Conservation (phyloP, 768 basidiomycete genomes). For the Gloeopeniophorella convolvens region DNA sequence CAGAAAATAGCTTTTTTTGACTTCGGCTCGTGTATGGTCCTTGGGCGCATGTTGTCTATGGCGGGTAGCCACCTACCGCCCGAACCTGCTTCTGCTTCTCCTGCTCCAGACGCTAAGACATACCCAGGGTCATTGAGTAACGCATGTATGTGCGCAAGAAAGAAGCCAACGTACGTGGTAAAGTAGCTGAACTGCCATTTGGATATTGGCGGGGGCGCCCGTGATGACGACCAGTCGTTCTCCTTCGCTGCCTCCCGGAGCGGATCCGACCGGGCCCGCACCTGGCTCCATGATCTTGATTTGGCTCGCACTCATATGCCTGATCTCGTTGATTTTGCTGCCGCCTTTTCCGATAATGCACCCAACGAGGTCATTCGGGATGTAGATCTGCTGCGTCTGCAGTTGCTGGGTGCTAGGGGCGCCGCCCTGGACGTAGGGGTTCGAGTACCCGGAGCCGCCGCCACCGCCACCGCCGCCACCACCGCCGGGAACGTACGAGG, state of each 20-base stretch:
- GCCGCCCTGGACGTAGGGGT: slow-evolving; percentile 31
- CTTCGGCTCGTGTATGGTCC: slow-evolving; percentile 16
- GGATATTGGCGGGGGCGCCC: slow-evolving; percentile 90
- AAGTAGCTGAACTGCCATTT: slow-evolving; percentile 90
- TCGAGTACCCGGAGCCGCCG: slow-evolving; percentile 58
- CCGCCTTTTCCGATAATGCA: slow-evolving; percentile 98
- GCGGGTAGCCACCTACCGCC: slow-evolving; percentile 22
- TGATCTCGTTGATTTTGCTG: slow-evolving; percentile 97
- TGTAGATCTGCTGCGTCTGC: slow-evolving; percentile 97
- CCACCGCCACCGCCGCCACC: too few relatives aligned
- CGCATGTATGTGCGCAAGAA: not conserved
- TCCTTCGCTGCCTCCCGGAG: slow-evolving; percentile 71
- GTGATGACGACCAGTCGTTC: slow-evolving; percentile 95
- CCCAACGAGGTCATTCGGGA: slow-evolving; percentile 95
- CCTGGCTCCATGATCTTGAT: slow-evolving; percentile 99
- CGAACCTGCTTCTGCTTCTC: slow-evolving; percentile 81
- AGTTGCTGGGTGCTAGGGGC: slow-evolving; percentile 48
- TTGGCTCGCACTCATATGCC: slow-evolving; percentile 90
- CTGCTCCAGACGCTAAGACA: slow-evolving; percentile 67
- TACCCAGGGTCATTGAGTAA: not conserved
- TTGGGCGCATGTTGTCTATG: not conserved
- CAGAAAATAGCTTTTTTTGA: not conserved
- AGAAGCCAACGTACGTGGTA: slow-evolving; percentile 56
- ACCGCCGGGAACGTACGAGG: slow-evolving; percentile 71
- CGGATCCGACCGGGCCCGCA: slow-evolving; percentile 60